These are phyloP conservation scores for Fusarium nelsonii DNA, from an alignment of 2,329 filamentous ascomycete genomes.

Conservation along the genomic window DNA sequence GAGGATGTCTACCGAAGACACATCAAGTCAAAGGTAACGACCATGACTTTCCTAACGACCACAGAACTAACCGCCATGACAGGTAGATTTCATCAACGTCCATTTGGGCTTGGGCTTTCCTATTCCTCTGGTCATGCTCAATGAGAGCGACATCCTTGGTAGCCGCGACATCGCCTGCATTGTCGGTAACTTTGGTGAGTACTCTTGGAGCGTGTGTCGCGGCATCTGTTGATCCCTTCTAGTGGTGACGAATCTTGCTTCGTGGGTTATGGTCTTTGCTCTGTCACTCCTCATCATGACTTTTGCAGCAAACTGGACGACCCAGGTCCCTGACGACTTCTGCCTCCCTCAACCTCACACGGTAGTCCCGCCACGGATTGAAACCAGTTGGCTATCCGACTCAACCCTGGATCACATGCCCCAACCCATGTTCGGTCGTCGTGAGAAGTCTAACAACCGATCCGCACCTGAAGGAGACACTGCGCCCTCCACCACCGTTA, in stretches of 20 bases:
- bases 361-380: constrained; percentile 14
- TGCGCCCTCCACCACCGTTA: constrained; percentile 1
- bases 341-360: constrained; percentile 11
- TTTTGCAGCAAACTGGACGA: constrained; percentile 9
- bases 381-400: constrained; percentile 42
- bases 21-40: constrained; percentile 53
- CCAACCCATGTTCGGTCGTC: background rate
- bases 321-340: constrained; percentile 17
- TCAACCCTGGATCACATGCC: constrained; percentile 29
- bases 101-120: constrained; percentile 66
- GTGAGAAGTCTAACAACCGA: constrained; percentile 13
- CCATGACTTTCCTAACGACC: accelerated
- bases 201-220: too few species aligned
- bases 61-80: constrained; percentile 9
- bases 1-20: constrained; percentile 49
- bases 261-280: constrained; percentile 52
- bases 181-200: constrained; percentile 60
- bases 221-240: constrained; percentile 19
- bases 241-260: constrained; percentile 54
- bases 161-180: constrained; percentile 56
- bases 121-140: constrained; percentile 62
- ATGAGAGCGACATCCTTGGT: constrained; percentile 51
- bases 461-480: constrained; percentile 3
- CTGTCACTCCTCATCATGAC: constrained; percentile 43
- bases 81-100: constrained; percentile 64